Evolutionary conservation across 73 alveolate species (phyloP).

Genomic region (Blepharisma japonicum): DNA sequence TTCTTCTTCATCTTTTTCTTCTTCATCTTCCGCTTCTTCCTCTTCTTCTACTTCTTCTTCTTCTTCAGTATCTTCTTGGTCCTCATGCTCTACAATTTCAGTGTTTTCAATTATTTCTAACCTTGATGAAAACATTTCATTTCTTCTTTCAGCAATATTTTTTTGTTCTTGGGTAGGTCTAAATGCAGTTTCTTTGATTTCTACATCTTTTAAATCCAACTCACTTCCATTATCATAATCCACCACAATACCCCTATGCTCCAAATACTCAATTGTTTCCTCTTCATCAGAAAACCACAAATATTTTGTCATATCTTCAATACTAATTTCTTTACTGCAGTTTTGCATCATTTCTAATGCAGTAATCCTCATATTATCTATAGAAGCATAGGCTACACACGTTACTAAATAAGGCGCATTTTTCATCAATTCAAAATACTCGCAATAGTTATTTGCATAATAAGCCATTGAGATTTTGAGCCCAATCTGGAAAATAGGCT

Average conservation of each 20-base stretch:
- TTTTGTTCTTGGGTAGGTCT: not conserved
- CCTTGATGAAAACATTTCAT: not conserved
- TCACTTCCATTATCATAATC: not conserved
- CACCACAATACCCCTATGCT: not conserved
- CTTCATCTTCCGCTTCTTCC: not conserved
- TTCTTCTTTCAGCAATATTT: not conserved
- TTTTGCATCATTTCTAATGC: not conserved
- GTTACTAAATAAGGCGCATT: constrained; percentile 16
- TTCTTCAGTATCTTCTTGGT: not conserved
- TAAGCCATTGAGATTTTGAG: not conserved
- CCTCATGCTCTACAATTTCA: not conserved
- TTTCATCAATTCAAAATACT: not conserved
- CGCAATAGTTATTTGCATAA: not conserved
- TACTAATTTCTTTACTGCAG: not conserved
- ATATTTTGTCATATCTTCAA: not conserved
- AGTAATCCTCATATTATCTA: not conserved
- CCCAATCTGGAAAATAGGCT: not conserved
- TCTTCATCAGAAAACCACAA: not conserved
- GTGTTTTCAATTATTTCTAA: not conserved
- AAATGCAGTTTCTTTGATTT: not conserved
- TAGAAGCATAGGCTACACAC: constrained; percentile 1
- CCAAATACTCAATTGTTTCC: not conserved
- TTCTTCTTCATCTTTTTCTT: not conserved
- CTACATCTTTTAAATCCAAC: not conserved
- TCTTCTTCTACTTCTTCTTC: not conserved